Evolutionary conservation across 805 yeast genomes (phyloP), one percentile per base, ranked within the genome.

Genomic region (Zygosaccharomyces pseudorouxii): DNA sequence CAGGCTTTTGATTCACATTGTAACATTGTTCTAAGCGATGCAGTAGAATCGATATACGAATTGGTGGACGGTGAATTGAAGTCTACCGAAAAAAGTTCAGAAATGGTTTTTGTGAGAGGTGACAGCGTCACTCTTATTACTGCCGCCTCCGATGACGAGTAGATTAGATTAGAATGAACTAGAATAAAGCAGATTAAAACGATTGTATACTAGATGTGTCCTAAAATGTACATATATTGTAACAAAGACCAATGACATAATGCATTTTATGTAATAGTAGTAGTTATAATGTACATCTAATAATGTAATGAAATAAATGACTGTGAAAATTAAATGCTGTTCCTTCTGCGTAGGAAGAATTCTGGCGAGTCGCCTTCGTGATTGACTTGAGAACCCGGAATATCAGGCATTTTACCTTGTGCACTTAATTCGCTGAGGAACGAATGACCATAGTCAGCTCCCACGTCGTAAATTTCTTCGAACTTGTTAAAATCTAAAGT

Each of bases 1-100:
- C 98, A 90, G 67, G 89, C 96, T 1, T 92, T 87, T 70, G 99
- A 92, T 70, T 86, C 95, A 42, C 99, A 92, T 70, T 93, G 98
- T 70, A 93, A 95, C 66, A 80, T 93, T 76, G 97, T 93, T 33
- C 77, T 93, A 54, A 89, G 97, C 57, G 95, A 93, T 59, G 97
- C 96, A 6, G 78, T 77, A 47, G 99, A 93, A 64, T 86, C 86
- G 1, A 81, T 90, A 33, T 87, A 79, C 64, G 73, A 74, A 33
- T 60, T 82, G 12, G 77, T 73, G 28, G 81, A 75, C 4, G 78
- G 74, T 3, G 78, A 60, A 38, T 55, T 72, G 47, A 64, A 71
- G 64, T 67, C 78, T 8, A 66, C 59, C 16, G 74, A 74, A 19
- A 85, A 82, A 61, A 76, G 77, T 53, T 78, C 89, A 14, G 96